Percentiles rank a stretch among this genome's conserved stretches.
phyloP scores from a whole-genome alignment of 2,329 filamentous ascomycete species.

The Aspergillus japonicus region DNA sequence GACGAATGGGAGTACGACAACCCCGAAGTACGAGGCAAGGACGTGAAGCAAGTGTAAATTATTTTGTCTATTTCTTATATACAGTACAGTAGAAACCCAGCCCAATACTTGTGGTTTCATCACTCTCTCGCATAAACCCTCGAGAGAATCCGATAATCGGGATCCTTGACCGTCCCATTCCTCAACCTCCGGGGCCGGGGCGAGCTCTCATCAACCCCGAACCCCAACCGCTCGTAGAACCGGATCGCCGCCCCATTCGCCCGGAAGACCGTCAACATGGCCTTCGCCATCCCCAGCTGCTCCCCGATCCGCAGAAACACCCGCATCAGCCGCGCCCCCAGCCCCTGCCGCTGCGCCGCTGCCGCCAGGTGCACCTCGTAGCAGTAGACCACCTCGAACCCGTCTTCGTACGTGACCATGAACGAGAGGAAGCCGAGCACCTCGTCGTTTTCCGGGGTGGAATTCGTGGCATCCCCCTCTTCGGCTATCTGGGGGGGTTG shows the following conservation, averaged over 20 bases:
- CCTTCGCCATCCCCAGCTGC: conserved; percentile 51
- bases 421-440: conserved; percentile 51
- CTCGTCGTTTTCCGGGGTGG: neutral
- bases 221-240: conserved; percentile 55
- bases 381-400: conserved; percentile 58
- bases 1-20: conserved; percentile 94
- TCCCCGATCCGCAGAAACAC: conserved; percentile 50
- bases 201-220: conserved; percentile 52
- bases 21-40: conserved; percentile 85
- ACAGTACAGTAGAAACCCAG: neutral
- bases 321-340: conserved; percentile 53
- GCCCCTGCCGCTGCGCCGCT: conserved; percentile 46
- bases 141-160: conserved; percentile 56
- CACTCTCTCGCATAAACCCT: neutral
- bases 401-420: conserved; percentile 58
- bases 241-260: conserved; percentile 48
- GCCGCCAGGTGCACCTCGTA: conserved; percentile 61
- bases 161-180: conserved; percentile 50
- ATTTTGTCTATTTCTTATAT: conserved; percentile 7
- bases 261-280: conserved; percentile 61
- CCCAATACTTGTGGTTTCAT: neutral
- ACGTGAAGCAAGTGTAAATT: conserved; percentile 75
- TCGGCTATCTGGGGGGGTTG: too few relatives aligned
- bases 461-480: too few relatives aligned
- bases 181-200: conserved; percentile 51